phyloP scores from a whole-genome alignment of 2,329 filamentous ascomycete species.

The Colletotrichum tofieldiae region DNA sequence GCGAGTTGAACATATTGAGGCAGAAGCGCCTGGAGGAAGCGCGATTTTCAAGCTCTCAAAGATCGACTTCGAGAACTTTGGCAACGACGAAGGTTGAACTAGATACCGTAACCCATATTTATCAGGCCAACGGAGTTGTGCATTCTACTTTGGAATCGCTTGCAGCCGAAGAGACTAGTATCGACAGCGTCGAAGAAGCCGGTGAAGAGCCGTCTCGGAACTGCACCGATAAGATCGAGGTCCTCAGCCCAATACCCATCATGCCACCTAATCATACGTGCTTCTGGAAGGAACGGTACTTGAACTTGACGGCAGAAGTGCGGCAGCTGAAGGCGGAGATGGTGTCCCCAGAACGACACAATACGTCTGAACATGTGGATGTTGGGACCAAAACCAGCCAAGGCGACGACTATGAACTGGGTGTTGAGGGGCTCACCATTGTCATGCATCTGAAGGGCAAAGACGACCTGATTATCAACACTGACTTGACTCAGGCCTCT shows the following conservation, averaged over 20 bases:
- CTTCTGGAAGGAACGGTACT: slow-evolving; percentile 60
- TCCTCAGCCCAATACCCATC: slow-evolving; percentile 54
- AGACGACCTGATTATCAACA: slow-evolving; percentile 68
- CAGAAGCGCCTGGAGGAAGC: slow-evolving; percentile 13
- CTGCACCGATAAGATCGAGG: slow-evolving; percentile 42
- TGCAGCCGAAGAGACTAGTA: background rate
- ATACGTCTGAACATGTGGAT: slow-evolving; percentile 39
- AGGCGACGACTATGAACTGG: slow-evolving; percentile 55
- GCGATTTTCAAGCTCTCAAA: slow-evolving; percentile 1
- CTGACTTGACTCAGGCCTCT: slow-evolving; percentile 54
- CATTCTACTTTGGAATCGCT: background rate
- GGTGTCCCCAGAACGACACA: slow-evolving; percentile 45
- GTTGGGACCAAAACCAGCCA: slow-evolving; percentile 44
- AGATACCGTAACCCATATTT: slow-evolving; percentile 3
- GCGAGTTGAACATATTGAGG: background rate
- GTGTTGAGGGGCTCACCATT: slow-evolving; percentile 66
- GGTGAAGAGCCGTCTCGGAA: too few species aligned
- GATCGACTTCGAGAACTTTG: slow-evolving; percentile 13
- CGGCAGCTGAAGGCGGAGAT: slow-evolving; percentile 59
- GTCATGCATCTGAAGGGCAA: slow-evolving; percentile 65
- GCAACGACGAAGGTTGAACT: slow-evolving; percentile 2
- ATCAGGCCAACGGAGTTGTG: background rate
- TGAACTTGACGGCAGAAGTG: slow-evolving; percentile 58
- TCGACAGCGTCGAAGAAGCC: background rate
- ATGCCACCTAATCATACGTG: slow-evolving; percentile 59